phyloP scores from a whole-genome alignment of 1,284 basidiomycete species.

The Ceratobasidium sp. region DNA sequence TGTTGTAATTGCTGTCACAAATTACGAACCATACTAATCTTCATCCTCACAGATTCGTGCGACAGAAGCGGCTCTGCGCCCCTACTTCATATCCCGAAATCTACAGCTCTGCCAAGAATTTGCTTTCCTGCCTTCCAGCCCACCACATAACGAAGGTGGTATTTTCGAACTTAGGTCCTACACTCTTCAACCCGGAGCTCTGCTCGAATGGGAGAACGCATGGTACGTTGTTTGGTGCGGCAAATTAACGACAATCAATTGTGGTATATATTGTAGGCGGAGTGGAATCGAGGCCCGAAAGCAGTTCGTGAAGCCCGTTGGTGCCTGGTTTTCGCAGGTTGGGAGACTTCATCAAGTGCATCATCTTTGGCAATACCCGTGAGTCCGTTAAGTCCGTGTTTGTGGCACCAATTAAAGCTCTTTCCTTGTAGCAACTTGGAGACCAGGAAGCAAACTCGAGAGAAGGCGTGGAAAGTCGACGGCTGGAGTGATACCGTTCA shows the following conservation, averaged over 20 bases:
- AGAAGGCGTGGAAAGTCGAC: slow-evolving; percentile 90
- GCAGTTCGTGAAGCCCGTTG: slow-evolving; percentile 83
- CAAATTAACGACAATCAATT: not conserved
- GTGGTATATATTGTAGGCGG: slow-evolving; percentile 58
- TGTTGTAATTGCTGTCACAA: slow-evolving; percentile 11
- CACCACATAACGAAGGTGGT: slow-evolving; percentile 83
- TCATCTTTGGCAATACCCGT: slow-evolving; percentile 95
- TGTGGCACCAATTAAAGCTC: slow-evolving; percentile 4
- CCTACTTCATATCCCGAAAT: slow-evolving; percentile 69
- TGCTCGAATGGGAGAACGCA: slow-evolving; percentile 91
- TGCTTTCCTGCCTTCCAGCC: slow-evolving; percentile 88
- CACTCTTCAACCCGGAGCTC: slow-evolving; percentile 70
- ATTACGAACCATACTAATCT: slow-evolving; percentile 27
- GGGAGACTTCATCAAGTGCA: slow-evolving; percentile 73
- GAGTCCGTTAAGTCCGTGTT: slow-evolving; percentile 48
- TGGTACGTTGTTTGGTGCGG: slow-evolving; percentile 62
- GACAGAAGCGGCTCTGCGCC: slow-evolving; percentile 22
- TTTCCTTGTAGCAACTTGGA: slow-evolving; percentile 67
- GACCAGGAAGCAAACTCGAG: slow-evolving; percentile 78
- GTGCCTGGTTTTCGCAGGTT: slow-evolving; percentile 93
- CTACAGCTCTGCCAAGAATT: slow-evolving; percentile 90
- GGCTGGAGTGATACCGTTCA: slow-evolving; percentile 94
- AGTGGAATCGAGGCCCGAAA: slow-evolving; percentile 86
- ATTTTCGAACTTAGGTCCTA: slow-evolving; percentile 92
- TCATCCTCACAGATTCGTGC: slow-evolving; percentile 35